Evolutionary conservation across 2,329 filamentous ascomycete species (phyloP).

Genomic region (Penicillium sp.): DNA sequence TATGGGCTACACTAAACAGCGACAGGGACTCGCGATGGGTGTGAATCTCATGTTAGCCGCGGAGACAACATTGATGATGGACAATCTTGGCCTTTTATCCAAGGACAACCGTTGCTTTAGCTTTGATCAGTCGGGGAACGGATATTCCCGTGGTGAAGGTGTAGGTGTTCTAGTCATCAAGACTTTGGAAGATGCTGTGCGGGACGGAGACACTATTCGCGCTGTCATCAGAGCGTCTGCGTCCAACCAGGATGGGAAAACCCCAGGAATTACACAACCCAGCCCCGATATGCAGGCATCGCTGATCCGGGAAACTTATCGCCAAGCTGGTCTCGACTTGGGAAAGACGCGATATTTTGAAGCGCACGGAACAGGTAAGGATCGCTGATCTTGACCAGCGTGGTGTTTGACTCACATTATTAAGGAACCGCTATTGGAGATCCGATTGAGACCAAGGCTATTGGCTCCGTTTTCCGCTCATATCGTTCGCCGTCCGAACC

Average conservation of each 20-base stretch:
- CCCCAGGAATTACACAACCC: slow-evolving; percentile 46
- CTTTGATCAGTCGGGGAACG: slow-evolving; percentile 42
- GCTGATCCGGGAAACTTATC: slow-evolving; percentile 9
- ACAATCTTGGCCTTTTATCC: slow-evolving; percentile 21
- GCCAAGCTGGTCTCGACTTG: slow-evolving; percentile 19
- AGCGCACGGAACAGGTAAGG: slow-evolving; percentile 18
- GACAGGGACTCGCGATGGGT: slow-evolving; percentile 9
- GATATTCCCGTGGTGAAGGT: slow-evolving; percentile 50
- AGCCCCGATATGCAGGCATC: slow-evolving; percentile 19
- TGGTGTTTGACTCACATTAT: too few relatives aligned
- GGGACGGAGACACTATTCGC: slow-evolving; percentile 43
- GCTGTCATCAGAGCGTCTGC: slow-evolving; percentile 44
- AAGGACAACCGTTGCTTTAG: slow-evolving; percentile 29
- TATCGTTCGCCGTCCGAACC: slow-evolving; percentile 8
- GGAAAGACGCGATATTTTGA: slow-evolving; percentile 13
- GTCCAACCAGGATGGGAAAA: slow-evolving; percentile 47
- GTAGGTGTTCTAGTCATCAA: slow-evolving; percentile 44
- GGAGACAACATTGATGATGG: background rate
- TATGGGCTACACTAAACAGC: too few relatives aligned
- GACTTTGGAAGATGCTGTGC: slow-evolving; percentile 40
- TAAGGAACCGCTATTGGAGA: slow-evolving; percentile 6
- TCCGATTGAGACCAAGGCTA: slow-evolving; percentile 11
- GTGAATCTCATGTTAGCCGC: slow-evolving; percentile 1
- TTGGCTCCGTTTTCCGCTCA: background rate
- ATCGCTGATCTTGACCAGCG: too few relatives aligned